A percentile compares a stretch with the other conserved stretches of the same genome.
Conservation (phyloP, 2,329 filamentous ascomycete species). For the Diaporthe citriasiana region DNA sequence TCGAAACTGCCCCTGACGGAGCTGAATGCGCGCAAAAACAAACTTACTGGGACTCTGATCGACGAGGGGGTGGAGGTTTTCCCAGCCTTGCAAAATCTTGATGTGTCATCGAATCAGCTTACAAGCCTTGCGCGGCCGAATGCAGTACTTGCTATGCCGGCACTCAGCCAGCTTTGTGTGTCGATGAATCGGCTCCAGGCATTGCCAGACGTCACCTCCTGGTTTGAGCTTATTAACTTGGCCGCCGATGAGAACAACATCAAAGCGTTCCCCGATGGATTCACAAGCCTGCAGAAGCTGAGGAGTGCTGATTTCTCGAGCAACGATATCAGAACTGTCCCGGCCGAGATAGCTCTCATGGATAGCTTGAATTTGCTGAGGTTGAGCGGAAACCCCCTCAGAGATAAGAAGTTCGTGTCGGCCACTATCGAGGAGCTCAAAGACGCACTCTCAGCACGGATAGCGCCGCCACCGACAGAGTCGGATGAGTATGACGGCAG, state of each 20-base stretch:
- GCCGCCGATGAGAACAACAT: conserved; percentile 87
- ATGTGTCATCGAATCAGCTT: conserved; percentile 84
- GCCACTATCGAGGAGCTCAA: conserved; percentile 88
- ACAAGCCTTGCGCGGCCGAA: conserved; percentile 62
- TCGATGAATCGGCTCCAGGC: conserved; percentile 83
- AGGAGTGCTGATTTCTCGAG: conserved; percentile 86
- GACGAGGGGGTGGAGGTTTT: conserved; percentile 70
- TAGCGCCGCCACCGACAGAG: conserved; percentile 69
- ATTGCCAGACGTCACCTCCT: conserved; percentile 81
- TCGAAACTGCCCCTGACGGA: conserved; percentile 79
- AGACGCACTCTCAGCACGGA: conserved; percentile 74
- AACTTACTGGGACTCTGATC: conserved; percentile 80
- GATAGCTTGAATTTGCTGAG: conserved; percentile 80
- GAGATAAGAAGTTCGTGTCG: conserved; percentile 87
- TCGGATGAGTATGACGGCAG: conserved; percentile 49
- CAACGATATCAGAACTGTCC: conserved; percentile 84
- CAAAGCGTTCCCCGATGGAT: conserved; percentile 80
- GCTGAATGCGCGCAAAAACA: conserved; percentile 82
- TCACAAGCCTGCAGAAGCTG: conserved; percentile 76
- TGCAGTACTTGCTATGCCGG: conserved; percentile 73
- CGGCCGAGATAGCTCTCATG: conserved; percentile 85
- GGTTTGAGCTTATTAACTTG: conserved; percentile 80
- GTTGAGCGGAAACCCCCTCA: conserved; percentile 89
- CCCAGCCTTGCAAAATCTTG: conserved; percentile 78
- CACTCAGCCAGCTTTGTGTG: conserved; percentile 80